Evolutionary conservation across 768 basidiomycete species (phyloP).

Genomic region (Hydnum rufescens): DNA sequence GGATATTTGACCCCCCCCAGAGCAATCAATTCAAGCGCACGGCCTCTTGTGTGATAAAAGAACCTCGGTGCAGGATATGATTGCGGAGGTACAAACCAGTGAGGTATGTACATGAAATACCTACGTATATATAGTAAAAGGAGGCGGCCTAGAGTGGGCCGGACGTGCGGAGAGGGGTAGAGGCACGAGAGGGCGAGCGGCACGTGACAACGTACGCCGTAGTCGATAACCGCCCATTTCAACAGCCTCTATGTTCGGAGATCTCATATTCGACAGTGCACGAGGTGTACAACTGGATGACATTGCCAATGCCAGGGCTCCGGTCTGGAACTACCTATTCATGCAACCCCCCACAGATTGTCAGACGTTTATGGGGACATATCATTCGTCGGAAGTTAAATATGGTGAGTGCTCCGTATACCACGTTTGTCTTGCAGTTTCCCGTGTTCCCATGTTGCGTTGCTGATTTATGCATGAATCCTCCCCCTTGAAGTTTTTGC

Average conservation of each 20-base stretch:
- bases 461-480: background rate
- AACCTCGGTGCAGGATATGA: too few relatives aligned
- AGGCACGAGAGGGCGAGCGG: too few relatives aligned
- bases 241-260: background rate
- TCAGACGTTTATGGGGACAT: background rate
- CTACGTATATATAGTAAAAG: too few relatives aligned
- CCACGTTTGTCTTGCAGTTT: background rate
- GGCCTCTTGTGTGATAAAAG: too few relatives aligned
- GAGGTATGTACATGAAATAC: too few relatives aligned
- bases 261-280: background rate
- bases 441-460: too few relatives aligned
- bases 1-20: background rate
- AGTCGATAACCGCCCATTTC: too few relatives aligned
- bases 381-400: background rate
- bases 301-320: background rate
- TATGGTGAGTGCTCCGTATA: background rate
- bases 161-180: too few relatives aligned
- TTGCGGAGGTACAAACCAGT: too few relatives aligned
- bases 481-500: background rate
- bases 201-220: too few relatives aligned
- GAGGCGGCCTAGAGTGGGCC: too few relatives aligned
- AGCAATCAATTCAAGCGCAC: background rate
- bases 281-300: background rate
- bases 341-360: background rate
- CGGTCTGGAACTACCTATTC: background rate